A percentile compares a stretch with the other conserved stretches of the same genome.
Conservation (phyloP, 2,329 filamentous ascomycete genomes). For the Pleomassaria siparia region DNA sequence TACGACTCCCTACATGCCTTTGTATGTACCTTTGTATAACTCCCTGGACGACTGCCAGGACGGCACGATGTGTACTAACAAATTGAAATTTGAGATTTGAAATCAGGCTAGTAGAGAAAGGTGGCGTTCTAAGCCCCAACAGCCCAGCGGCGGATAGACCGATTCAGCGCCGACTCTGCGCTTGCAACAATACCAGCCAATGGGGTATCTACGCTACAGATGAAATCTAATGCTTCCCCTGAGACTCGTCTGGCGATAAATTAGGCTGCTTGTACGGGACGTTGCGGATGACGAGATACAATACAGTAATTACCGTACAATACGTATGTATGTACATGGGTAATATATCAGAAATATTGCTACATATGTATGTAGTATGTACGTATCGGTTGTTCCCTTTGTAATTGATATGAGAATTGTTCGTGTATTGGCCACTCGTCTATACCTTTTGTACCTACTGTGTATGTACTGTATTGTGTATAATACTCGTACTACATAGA, state of each 20-base stretch:
- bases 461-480: too few relatives aligned
- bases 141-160: not conserved
- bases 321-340: too few relatives aligned
- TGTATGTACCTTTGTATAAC: not conserved
- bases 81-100: not conserved
- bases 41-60: not conserved
- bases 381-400: too few relatives aligned
- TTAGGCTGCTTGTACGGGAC: not conserved
- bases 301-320: too few relatives aligned
- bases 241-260: not conserved
- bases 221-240: not conserved
- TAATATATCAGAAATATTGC: too few relatives aligned
- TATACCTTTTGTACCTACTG: too few relatives aligned
- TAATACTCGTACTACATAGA: too few relatives aligned
- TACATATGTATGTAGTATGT: too few relatives aligned
- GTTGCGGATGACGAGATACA: conserved; percentile 1
- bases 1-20: too few relatives aligned
- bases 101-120: not conserved
- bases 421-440: too few relatives aligned
- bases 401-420: too few relatives aligned
- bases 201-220: too few relatives aligned
- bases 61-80: not conserved
- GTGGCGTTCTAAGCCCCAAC: not conserved
- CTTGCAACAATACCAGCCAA: not conserved
- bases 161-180: not conserved